Conservation (phyloP, 1,284 basidiomycete species). For the Leccinum subrobustum region DNA sequence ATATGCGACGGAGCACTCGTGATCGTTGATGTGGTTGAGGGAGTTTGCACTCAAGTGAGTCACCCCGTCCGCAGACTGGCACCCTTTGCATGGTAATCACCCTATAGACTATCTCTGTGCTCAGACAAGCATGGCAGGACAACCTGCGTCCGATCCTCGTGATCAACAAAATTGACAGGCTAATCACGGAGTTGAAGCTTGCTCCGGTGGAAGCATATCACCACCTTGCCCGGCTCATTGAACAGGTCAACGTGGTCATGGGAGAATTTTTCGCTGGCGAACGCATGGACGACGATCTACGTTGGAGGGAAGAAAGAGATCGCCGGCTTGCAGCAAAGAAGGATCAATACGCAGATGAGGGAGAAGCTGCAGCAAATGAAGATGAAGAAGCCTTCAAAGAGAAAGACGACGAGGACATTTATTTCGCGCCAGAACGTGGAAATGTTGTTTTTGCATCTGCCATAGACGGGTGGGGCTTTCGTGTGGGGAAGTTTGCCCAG, state of each 20-base stretch:
- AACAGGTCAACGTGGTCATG: constrained; percentile 98
- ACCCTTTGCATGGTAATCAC: neutral
- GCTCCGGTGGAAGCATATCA: constrained; percentile 93
- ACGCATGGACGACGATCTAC: constrained; percentile 77
- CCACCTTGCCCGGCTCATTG: constrained; percentile 89
- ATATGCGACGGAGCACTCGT: constrained; percentile 96
- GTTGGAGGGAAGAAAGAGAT: constrained; percentile 93
- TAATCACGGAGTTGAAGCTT: constrained; percentile 92
- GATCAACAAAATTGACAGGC: constrained; percentile 96
- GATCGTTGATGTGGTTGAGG: constrained; percentile 97
- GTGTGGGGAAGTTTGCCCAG: constrained; percentile 91
- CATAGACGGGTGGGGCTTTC: constrained; percentile 97
- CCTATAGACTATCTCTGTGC: constrained; percentile 86
- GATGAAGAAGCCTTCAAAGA: constrained; percentile 78
- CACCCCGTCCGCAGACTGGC: neutral
- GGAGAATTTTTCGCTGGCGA: constrained; percentile 95
- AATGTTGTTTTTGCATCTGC: constrained; percentile 94
- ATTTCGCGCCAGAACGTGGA: constrained; percentile 94
- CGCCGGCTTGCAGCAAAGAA: constrained; percentile 74
- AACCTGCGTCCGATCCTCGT: constrained; percentile 89
- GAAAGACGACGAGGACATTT: constrained; percentile 96
- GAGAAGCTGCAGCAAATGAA: constrained; percentile 57
- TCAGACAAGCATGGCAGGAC: constrained; percentile 95
- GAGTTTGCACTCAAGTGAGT: constrained; percentile 93
- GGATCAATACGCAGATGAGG: constrained; percentile 62